These are phyloP conservation scores for Canavalia gladiata DNA, from an alignment of 306 rosid genomes.

Conservation along the genomic window DNA sequence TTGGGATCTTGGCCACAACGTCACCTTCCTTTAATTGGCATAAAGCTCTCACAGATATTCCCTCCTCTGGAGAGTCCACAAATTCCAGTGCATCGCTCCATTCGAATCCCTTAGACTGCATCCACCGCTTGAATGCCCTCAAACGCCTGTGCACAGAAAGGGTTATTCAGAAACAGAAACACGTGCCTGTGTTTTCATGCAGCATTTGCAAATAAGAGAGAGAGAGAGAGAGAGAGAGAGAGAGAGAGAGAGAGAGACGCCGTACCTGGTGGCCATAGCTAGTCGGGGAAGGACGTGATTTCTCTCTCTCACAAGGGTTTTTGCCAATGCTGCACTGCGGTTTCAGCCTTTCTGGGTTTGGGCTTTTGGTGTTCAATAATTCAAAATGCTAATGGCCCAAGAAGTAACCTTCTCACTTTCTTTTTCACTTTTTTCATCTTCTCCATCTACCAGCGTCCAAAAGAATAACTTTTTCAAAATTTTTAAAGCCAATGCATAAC, in stretches of 20 bases:
- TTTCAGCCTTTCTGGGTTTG: no score
- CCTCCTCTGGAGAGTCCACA: constrained; percentile 60
- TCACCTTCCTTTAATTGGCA: constrained; percentile 71
- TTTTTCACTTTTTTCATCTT: no score
- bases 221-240: neutral
- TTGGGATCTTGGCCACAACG: constrained; percentile 83
- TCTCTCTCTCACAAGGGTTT: neutral
- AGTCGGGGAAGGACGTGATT: neutral
- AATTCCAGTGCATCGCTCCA: constrained; percentile 70
- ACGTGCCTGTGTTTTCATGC: neutral
- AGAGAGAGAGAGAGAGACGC: neutral
- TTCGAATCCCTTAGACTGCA: constrained; percentile 69
- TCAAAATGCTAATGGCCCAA: neutral
- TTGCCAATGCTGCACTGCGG: neutral
- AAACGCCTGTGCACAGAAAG: constrained; percentile 60
- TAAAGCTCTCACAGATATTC: constrained; percentile 69
- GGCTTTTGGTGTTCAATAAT: neutral
- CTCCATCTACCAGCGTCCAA: no score
- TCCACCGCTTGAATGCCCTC: constrained; percentile 94
- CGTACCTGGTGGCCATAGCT: constrained; percentile 60
- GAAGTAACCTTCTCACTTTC: neutral
- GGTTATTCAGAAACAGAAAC: neutral
- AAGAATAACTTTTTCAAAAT: no score
- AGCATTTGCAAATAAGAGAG: neutral
- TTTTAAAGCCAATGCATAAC: no score